phyloP scores from a whole-genome alignment of 2,329 filamentous ascomycete species.

The Fusarium coicis region DNA sequence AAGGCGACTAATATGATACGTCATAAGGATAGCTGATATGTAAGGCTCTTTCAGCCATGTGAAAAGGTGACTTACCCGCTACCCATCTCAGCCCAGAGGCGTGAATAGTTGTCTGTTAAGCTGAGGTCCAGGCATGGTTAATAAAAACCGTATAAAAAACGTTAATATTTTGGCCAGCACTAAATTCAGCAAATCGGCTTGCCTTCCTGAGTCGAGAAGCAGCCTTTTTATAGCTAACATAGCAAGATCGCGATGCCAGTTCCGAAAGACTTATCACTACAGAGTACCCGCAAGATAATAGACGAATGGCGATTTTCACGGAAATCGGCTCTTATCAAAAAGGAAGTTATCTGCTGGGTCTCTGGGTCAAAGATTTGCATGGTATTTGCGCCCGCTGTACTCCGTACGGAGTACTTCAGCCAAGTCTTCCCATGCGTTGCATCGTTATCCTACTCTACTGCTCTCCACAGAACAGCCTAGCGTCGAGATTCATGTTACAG shows the following conservation, averaged over 20 bases:
- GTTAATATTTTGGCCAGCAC: background rate
- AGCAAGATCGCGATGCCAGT: constrained; percentile 9
- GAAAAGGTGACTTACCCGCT: background rate
- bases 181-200: background rate
- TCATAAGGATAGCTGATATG: background rate
- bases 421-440: background rate
- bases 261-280: background rate
- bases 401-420: background rate
- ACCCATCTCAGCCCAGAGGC: background rate
- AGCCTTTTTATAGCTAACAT: background rate
- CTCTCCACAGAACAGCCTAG: background rate
- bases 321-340: background rate
- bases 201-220: background rate
- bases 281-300: background rate
- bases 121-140: background rate
- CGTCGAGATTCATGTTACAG: background rate
- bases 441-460: background rate
- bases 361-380: background rate
- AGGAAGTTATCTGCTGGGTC: background rate
- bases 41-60: background rate
- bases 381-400: background rate
- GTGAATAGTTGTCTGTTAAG: background rate
- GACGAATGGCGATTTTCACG: background rate
- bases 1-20: background rate
- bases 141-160: background rate